Evolutionary conservation across 2,329 filamentous ascomycete species (phyloP).

Genomic region (Colletotrichum sp.): DNA sequence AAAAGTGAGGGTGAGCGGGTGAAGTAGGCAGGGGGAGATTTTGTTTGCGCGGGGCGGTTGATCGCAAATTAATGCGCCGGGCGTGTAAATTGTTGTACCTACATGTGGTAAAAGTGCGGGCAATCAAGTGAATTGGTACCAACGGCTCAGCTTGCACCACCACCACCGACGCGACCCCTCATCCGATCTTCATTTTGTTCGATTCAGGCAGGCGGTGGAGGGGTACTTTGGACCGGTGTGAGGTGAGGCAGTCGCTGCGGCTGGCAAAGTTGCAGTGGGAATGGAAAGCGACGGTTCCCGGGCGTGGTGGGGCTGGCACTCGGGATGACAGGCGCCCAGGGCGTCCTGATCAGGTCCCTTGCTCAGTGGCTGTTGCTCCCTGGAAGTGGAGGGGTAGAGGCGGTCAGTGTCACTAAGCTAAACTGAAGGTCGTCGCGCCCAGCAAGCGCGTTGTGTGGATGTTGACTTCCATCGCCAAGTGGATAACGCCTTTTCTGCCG

Average conservation of each 20-base stretch:
- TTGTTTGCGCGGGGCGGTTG: slow-evolving; percentile 14
- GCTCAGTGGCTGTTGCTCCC: not conserved
- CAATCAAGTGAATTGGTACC: not conserved
- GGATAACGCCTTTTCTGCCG: slow-evolving; percentile 13
- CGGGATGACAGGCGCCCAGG: slow-evolving; percentile 5
- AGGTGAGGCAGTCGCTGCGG: not conserved
- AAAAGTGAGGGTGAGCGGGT: not conserved
- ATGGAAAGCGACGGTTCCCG: not conserved
- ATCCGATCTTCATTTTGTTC: slow-evolving; percentile 5
- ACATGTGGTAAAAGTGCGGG: not conserved
- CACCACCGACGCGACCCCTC: slow-evolving; percentile 1
- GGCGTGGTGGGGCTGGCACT: not conserved
- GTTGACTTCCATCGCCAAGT: not conserved
- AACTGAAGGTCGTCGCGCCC: not conserved
- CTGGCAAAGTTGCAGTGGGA: not conserved
- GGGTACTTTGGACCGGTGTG: not conserved
- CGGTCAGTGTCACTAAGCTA: not conserved
- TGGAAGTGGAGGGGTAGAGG: not conserved
- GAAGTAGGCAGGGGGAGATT: not conserved
- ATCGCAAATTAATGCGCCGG: slow-evolving; percentile 12
- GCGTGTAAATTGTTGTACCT: not conserved
- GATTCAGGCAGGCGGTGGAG: slow-evolving; percentile 13
- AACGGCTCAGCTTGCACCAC: not conserved
- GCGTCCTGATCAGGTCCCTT: not conserved
- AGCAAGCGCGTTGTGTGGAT: not conserved